phyloP scores from a whole-genome alignment of 352 stramenopile species.

The Globisporangium parvum region DNA sequence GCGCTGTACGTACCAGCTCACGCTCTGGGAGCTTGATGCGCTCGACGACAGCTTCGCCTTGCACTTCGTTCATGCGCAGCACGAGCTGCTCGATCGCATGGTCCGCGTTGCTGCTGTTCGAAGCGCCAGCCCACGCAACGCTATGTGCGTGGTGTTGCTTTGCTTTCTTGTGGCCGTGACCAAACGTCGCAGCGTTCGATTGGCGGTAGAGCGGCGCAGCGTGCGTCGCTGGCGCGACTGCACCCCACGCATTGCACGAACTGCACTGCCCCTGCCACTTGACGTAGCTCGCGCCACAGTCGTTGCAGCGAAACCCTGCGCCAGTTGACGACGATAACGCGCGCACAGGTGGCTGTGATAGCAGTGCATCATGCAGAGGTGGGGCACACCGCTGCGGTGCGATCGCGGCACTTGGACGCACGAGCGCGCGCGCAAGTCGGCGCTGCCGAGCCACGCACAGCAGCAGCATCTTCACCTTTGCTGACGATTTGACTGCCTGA shows the following conservation, averaged over 20 bases:
- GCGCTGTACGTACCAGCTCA: constrained; percentile 36
- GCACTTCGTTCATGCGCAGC: constrained; percentile 70
- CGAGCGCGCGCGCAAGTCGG: not conserved
- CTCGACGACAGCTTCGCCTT: constrained; percentile 42
- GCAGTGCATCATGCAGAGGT: not conserved
- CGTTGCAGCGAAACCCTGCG: constrained; percentile 34
- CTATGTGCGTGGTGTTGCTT: constrained; percentile 23
- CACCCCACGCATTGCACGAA: constrained; percentile 89
- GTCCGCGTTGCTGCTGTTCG: not conserved
- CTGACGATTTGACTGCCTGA: no score
- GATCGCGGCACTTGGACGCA: not conserved
- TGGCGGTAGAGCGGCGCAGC: constrained; percentile 43
- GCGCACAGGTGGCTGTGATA: not conserved
- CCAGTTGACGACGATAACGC: constrained; percentile 18
- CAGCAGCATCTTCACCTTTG: not conserved
- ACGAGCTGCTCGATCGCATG: constrained; percentile 11
- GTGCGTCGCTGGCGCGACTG: constrained; percentile 55
- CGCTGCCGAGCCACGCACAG: not conserved
- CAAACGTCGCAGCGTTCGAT: constrained; percentile 36
- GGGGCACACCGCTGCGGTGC: not conserved
- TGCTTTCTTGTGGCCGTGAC: constrained; percentile 31
- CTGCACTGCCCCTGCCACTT: constrained; percentile 87
- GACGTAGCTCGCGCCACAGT: constrained; percentile 57
- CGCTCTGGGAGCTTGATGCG: constrained; percentile 64
- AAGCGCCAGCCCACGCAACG: constrained; percentile 24